Evolutionary conservation across 768 basidiomycete species (phyloP), one percentile per base, ranked within the genome.

Genomic region (Plicaturopsis crispa): DNA sequence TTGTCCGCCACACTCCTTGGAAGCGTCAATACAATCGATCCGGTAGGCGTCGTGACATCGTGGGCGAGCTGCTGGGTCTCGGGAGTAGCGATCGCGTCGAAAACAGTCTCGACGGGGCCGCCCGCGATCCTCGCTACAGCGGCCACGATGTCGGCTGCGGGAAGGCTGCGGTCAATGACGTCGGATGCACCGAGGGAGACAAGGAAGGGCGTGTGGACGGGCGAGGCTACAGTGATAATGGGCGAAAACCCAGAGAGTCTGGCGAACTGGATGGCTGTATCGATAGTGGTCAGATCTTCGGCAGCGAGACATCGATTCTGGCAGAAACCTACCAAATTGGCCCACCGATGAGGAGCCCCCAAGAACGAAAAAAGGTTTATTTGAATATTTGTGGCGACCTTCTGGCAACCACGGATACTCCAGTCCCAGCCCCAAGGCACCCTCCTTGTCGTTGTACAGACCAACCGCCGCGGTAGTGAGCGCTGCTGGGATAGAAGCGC

Each of bases 301-400:
- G n/a, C n/a, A n/a, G n/a, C n/a, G n/a, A n/a, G n/a, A n/a, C n/a
- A n/a, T n/a, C n/a, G n/a, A n/a, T n/a, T n/a, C n/a, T n/a, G n/a
- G n/a, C n/a, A n/a, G n/a, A n/a, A n/a, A 47, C 43, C 8, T 33
- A 65, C 65, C 61, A 16, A 45, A 58, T 45, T 68, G 62, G 10
- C 67, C 67, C 10, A 67, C 50, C 5, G 58, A 59, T 12, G 51
- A 41, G 5, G 63, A 49, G 7, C 67, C 67, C 20, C 66, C 68
- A 2, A 67, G 17, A 12, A 69, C 49, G 13, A 69, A 18, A 4
- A 52, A 36, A 6, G 66, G 55, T 35, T 62, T 55, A 17, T 57
- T 55, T n/a, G 48, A 35, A 37, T 54, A 58, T 30, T 52, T 53
- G 13, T 48, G 58, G 3, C 52, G 49, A 1, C 57, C 60, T n/a